phyloP scores from a whole-genome alignment of 2,329 filamentous ascomycete genomes.

The Alternaria sp. region DNA sequence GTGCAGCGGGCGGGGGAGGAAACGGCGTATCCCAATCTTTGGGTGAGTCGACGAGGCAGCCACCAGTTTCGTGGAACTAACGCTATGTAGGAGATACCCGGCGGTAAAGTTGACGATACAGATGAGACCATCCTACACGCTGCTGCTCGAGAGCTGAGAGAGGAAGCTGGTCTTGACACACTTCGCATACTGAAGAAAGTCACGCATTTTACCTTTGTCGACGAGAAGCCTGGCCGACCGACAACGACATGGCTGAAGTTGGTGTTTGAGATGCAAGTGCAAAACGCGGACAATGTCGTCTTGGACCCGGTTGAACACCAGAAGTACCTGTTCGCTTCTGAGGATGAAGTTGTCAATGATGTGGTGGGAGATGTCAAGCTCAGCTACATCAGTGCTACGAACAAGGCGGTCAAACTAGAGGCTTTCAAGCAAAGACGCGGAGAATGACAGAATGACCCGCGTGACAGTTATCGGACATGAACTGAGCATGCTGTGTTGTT shows the following conservation, averaged over 20 bases:
- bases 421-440: conserved; percentile 43
- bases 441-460: conserved; percentile 5
- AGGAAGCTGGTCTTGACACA: conserved; percentile 62
- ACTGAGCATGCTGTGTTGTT: neutral
- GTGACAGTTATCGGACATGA: neutral
- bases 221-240: conserved; percentile 22
- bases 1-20: conserved; percentile 50
- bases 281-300: conserved; percentile 28
- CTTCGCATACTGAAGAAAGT: conserved; percentile 56
- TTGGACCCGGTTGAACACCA: conserved; percentile 57
- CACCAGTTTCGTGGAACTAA: conserved; percentile 14
- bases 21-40: conserved; percentile 45
- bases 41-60: conserved; percentile 34
- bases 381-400: conserved; percentile 42
- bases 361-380: conserved; percentile 39
- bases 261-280: conserved; percentile 49
- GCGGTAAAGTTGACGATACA: conserved; percentile 58
- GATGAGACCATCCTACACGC: conserved; percentile 61
- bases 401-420: conserved; percentile 47
- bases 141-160: conserved; percentile 60
- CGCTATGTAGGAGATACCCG: conserved; percentile 59
- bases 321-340: conserved; percentile 50
- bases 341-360: conserved; percentile 51
- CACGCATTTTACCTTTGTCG: conserved; percentile 45
- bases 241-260: conserved; percentile 48